Evolutionary conservation across 225 moss, liverwort and hornwort genomes (phyloP).

Genomic region (Climacium dendroides): DNA sequence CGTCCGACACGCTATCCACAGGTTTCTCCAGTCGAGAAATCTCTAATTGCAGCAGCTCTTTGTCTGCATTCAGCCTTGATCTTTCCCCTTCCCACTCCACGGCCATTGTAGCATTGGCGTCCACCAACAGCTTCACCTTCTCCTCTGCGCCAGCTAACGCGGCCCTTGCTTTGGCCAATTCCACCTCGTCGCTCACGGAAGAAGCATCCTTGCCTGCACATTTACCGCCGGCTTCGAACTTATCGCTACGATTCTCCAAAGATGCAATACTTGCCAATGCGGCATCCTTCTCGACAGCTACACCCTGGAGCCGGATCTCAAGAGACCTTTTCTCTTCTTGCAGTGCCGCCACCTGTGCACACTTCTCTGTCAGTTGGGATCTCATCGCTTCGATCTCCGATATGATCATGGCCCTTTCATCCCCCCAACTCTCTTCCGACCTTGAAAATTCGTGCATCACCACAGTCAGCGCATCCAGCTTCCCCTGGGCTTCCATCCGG

Average conservation of each 20-base stretch:
- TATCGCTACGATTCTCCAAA: neutral
- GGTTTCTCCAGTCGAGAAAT: conserved; percentile 35
- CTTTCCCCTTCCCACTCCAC: conserved; percentile 48
- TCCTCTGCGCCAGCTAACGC: conserved; percentile 46
- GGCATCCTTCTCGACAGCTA: conserved; percentile 4
- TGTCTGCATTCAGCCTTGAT: conserved; percentile 26
- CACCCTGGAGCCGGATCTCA: neutral
- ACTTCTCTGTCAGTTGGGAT: conserved; percentile 5
- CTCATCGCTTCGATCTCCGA: conserved; percentile 8
- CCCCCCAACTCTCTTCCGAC: conserved; percentile 24
- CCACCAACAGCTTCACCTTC: conserved; percentile 45
- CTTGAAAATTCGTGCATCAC: conserved; percentile 29
- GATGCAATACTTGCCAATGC: neutral
- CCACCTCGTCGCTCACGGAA: conserved; percentile 16
- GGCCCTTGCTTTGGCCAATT: conserved; percentile 32
- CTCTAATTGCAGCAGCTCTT: conserved; percentile 29
- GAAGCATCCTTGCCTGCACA: neutral
- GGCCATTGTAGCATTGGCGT: conserved; percentile 33
- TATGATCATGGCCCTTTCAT: neutral
- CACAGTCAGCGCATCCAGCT: conserved; percentile 32
- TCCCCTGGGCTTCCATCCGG: conserved; percentile 17
- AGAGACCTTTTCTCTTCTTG: conserved; percentile 5
- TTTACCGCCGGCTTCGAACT: neutral
- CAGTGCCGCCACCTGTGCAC: neutral
- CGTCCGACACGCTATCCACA: neutral